These are phyloP conservation scores for Vitis rupestris DNA, from an alignment of 164 flowering plant genomes.

Conservation along the genomic window DNA sequence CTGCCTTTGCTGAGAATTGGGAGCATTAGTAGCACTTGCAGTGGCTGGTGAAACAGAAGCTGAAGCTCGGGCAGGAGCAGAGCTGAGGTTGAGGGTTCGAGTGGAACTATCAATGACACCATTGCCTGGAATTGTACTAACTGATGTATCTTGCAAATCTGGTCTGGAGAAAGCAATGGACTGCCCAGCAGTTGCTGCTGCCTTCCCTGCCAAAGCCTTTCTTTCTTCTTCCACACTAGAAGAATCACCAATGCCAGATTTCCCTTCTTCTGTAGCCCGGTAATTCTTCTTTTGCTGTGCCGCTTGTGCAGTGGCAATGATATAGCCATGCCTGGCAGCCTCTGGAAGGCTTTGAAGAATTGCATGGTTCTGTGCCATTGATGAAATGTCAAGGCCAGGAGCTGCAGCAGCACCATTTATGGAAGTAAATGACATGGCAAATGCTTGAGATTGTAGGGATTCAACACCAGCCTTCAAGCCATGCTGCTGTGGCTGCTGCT, in stretches of 20 bases:
- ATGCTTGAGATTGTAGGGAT: constrained; percentile 58
- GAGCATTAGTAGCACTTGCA: constrained; percentile 17
- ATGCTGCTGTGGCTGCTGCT: constrained; percentile 41
- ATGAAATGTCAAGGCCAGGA: constrained; percentile 65
- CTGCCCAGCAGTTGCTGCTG: constrained; percentile 34
- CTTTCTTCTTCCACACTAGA: constrained; percentile 54
- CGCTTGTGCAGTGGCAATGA: constrained; percentile 50
- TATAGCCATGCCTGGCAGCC: constrained; percentile 51
- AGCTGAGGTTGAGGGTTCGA: constrained; percentile 48
- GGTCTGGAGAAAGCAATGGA: constrained; percentile 71
- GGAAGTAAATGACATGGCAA: constrained; percentile 80
- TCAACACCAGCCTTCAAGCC: constrained; percentile 60
- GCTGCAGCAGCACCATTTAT: constrained; percentile 48
- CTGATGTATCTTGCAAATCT: constrained; percentile 47
- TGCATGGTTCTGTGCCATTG: constrained; percentile 65
- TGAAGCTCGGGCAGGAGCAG: constrained; percentile 35
- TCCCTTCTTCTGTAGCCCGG: constrained; percentile 56
- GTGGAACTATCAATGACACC: constrained; percentile 54
- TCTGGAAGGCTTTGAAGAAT: constrained; percentile 71
- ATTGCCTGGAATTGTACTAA: constrained; percentile 33
- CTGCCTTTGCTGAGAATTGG: constrained; percentile 38
- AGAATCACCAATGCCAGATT: constrained; percentile 38
- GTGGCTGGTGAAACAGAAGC: constrained; percentile 31
- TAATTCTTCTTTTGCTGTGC: constrained; percentile 59
- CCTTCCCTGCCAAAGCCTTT: constrained; percentile 38